phyloP scores from a whole-genome alignment of 164 flowering plant genomes.

The Liriodendron chinense region DNA sequence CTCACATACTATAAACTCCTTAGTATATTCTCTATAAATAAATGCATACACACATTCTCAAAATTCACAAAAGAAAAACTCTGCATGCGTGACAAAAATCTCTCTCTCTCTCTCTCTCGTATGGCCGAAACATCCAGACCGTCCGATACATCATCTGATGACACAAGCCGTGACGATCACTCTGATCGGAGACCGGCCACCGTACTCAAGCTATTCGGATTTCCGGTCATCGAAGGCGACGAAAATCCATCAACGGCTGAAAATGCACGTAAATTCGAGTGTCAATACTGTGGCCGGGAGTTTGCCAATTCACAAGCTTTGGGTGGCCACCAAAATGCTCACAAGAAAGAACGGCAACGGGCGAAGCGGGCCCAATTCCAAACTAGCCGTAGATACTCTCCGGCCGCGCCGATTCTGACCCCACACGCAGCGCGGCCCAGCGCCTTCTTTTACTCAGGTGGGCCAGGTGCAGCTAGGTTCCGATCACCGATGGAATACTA shows the following conservation, averaged over 20 bases:
- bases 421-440: constrained; percentile 19
- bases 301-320: constrained; percentile 87
- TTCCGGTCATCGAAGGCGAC: constrained; percentile 5
- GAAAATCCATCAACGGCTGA: constrained; percentile 10
- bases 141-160: neutral
- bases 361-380: constrained; percentile 72
- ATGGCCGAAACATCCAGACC: constrained; percentile 3
- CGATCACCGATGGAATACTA: constrained; percentile 12
- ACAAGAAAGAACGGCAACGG: constrained; percentile 74
- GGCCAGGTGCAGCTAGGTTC: constrained; percentile 22
- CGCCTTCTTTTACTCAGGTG: constrained; percentile 11
- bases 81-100: neutral
- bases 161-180: constrained; percentile 3
- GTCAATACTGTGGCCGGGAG: constrained; percentile 77
- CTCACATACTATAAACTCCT: neutral
- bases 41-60: neutral
- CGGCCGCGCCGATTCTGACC: constrained; percentile 32
- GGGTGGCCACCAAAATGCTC: constrained; percentile 95
- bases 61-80: neutral
- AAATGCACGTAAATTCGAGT: constrained; percentile 55
- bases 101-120: neutral
- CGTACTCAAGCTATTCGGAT: constrained; percentile 14
- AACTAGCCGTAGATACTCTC: constrained; percentile 29
- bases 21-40: neutral
- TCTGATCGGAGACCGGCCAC: constrained; percentile 2